A percentile compares a stretch with the other conserved stretches of the same genome.
phyloP scores from a whole-genome alignment of 164 flowering plant genomes.

The Euptelea pleiosperma region DNA sequence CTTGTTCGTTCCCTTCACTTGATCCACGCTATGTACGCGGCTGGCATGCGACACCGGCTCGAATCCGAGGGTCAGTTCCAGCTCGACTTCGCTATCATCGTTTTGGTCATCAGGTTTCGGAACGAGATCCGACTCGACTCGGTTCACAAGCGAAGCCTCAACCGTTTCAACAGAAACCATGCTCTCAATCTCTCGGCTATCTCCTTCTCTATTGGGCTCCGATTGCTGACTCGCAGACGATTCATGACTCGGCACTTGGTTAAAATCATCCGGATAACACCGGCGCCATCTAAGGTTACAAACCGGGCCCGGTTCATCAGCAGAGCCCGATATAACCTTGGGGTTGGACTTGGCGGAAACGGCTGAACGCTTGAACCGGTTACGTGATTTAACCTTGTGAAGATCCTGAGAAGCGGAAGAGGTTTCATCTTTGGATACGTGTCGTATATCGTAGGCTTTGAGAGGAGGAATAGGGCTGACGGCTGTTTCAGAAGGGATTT shows the following conservation, averaged over 20 bases:
- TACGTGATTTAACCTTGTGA: slow-evolving; percentile 42
- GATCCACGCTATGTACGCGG: slow-evolving; percentile 18
- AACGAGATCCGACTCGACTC: slow-evolving; percentile 26
- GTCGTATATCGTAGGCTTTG: slow-evolving; percentile 63
- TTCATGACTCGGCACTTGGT: slow-evolving; percentile 57
- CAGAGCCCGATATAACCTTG: too few relatives aligned
- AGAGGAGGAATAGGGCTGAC: slow-evolving; percentile 43
- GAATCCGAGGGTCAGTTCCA: slow-evolving; percentile 72
- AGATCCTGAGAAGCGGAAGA: slow-evolving; percentile 31
- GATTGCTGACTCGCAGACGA: slow-evolving; percentile 68
- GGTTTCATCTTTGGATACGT: slow-evolving; percentile 60
- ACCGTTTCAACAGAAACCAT: slow-evolving; percentile 50
- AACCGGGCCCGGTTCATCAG: slow-evolving; percentile 9
- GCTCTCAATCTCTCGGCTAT: slow-evolving; percentile 49
- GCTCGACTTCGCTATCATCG: slow-evolving; percentile 38
- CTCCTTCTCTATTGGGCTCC: slow-evolving; percentile 36
- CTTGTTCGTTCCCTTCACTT: slow-evolving; percentile 19
- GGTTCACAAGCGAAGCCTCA: slow-evolving; percentile 32
- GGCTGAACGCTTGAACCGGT: slow-evolving; percentile 48
- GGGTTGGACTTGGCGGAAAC: too few relatives aligned
- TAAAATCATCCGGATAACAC: slow-evolving; percentile 22
- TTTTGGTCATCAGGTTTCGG: slow-evolving; percentile 5
- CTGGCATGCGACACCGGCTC: too few relatives aligned
- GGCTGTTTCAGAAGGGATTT: slow-evolving; percentile 43
- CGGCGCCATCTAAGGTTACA: too few relatives aligned